These are phyloP conservation scores for Podochytrium sp. DNA, from an alignment of 192 early-diverging fungal species.

Conservation along the genomic window DNA sequence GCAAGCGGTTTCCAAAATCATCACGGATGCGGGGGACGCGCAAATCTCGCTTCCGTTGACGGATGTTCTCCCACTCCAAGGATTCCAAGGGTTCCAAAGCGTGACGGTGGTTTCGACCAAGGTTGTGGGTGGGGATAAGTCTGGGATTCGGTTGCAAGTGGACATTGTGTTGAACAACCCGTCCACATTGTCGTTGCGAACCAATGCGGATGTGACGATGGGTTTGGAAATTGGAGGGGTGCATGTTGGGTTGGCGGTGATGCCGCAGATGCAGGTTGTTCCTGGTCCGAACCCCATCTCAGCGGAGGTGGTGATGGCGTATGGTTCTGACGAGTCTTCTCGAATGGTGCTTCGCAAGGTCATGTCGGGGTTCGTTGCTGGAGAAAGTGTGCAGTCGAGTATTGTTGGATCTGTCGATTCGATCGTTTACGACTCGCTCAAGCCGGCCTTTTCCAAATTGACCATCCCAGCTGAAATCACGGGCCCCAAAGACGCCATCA, in stretches of 20 bases:
- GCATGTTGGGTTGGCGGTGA: conserved; percentile 7
- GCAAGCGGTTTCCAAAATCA: neutral
- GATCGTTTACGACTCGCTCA: conserved; percentile 18
- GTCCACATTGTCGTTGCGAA: neutral
- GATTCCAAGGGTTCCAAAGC: conserved; percentile 9
- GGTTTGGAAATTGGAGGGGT: neutral
- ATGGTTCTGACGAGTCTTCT: neutral
- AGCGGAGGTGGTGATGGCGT: neutral
- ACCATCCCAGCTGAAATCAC: conserved; percentile 16
- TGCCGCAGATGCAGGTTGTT: neutral
- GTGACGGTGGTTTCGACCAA: neutral
- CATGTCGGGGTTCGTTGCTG: conserved; percentile 22
- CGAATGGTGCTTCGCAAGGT: neutral
- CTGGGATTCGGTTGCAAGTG: neutral
- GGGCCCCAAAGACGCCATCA: neutral
- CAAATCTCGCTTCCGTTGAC: conserved; percentile 2
- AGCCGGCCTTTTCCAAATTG: conserved; percentile 9
- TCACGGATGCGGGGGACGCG: conserved; percentile 11
- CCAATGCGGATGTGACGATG: neutral
- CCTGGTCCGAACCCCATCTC: conserved; percentile 1
- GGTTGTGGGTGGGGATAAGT: conserved; percentile 15
- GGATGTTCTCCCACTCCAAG: neutral
- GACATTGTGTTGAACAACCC: neutral
- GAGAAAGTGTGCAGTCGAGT: neutral
- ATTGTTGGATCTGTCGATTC: conserved; percentile 3